Percentiles rank a stretch among this genome's conserved stretches.
Conservation (phyloP, 306 rosid species). For the Luffa aegyptiaca region DNA sequence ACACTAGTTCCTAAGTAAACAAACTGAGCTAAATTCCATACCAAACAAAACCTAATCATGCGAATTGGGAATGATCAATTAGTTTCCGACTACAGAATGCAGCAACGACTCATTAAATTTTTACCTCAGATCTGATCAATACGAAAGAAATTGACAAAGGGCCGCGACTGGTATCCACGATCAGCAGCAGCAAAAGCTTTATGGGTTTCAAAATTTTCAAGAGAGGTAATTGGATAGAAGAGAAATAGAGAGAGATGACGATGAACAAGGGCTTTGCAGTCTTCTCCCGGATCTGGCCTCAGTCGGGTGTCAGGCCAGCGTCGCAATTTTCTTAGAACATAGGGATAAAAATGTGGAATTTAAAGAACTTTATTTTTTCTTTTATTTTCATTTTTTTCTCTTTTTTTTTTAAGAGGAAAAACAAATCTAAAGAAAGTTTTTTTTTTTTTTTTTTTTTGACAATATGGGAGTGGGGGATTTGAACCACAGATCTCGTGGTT, state of each 20-base stretch:
- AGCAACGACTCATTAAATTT: not conserved
- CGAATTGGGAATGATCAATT: conserved; percentile 11
- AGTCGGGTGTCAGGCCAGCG: not conserved
- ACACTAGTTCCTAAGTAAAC: conserved; percentile 3
- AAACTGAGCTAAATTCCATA: not conserved
- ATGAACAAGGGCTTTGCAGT: conserved; percentile 6
- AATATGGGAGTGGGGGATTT: no score
- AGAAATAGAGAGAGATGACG: not conserved
- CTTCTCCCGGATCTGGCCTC: conserved; percentile 17
- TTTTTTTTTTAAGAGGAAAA: no score
- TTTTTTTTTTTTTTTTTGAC: no score
- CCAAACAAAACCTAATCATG: not conserved
- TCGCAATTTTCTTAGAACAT: not conserved
- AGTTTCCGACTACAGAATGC: not conserved
- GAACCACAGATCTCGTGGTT: no score
- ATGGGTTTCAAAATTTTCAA: not conserved
- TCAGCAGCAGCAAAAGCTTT: conserved; percentile 8
- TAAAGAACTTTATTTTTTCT: no score
- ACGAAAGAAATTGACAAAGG: conserved; percentile 7
- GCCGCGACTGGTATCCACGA: conserved; percentile 19
- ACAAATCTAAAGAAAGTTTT: no score
- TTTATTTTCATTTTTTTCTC: no score
- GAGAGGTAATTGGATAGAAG: not conserved
- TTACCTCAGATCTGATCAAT: conserved; percentile 38
- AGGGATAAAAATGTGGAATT: not conserved